Evolutionary conservation across 768 basidiomycete genomes (phyloP), one percentile per base, ranked within the genome.

Genomic region (Pleurotus djamor): DNA sequence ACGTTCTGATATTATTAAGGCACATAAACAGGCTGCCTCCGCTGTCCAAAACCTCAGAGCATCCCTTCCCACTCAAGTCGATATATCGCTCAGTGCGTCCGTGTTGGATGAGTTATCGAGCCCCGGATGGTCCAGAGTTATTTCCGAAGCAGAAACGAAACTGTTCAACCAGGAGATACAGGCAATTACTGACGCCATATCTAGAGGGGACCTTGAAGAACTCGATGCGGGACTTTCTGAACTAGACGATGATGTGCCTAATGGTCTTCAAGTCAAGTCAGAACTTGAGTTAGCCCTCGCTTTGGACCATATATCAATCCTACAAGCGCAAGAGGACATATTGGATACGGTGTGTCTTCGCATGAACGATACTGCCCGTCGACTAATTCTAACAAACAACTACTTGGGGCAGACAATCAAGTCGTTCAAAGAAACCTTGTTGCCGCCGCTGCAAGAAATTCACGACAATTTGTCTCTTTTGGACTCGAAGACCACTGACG

Each of bases 241-340:
- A 34, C 33, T 61, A 34, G 60, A 16, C 5, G 47, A 49, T 12
- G n/a, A 48, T 35, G 33, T 41, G 41, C 37, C 7, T 41, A 41
- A 41, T 41, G 10, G n/a, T n/a, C 38, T 4, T 41, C 38, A n/a
- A n/a, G 64, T 73, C 34, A 57, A 48, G 28, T 14, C 35, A 0
- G 68, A 72, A 17, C 50, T 76, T 10, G 69, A 73, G 52, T 59
- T 57, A 1, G 74, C 73, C 12, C 76, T 74, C 69, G 48, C 57
- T 1, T 51, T 63, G 5, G 77, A 78, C 57, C 74, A 75, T 48
- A 58, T 60, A 1, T 48, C 56, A 2, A 51, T 70, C 17, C 64
- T 76, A 4, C 60, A 67, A 38, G 57, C 62, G 4, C 65, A 68
- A 16, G 62, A 58, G 37, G 52, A 56, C 2, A 58, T 70, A 3